Evolutionary conservation across 306 rosid species (phyloP), one percentile per base, ranked within the genome.

Genomic region (Corylus americana): DNA sequence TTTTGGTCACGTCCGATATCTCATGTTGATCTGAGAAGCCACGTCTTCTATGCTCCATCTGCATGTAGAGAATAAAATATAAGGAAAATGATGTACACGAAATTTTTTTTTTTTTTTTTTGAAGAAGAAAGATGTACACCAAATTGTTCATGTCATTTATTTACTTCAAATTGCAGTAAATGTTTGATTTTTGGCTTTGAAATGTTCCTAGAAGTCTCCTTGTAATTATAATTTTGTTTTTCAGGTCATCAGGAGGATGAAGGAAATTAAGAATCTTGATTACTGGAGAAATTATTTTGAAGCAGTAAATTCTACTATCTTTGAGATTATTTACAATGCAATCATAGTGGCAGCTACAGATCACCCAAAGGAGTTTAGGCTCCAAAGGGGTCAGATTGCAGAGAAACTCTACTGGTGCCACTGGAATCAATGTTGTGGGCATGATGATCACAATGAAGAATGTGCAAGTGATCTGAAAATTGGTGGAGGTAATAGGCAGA

Each of bases 291-390:
- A 54, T 13, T 82, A 42, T 8, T 82, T 82, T 6, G 53, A 70
- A 4, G 59, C 63, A 48, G 70, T 50, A 25, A 37, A 47, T 44
- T 71, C 59, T 9, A 66, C 64, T 74, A 77, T 82, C 55, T 82
- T 77, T 22, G 63, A 72, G n/a, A 77, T 82, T 17, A 77, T 82
- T n/a, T 37, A 29, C 9, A 14, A 72, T 45, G 85, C 81, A 45
- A 64, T 77, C 50, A 63, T 17, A 29, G 74, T 77, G 71, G 78
- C 81, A 9, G 81, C 81, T 61, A 27, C 27, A 44, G 81, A 76
- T 44, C 50, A 76, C 42, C 77, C 77, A 45, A 51, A 54, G 0
- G 74, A 77, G 37, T 77, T 77, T 54, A 77, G 5, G 71, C 42
- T 72, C 3, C 55, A 18, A 13, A 63, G 81, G 59, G 44, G 17